Evolutionary conservation across 768 basidiomycete species (phyloP).

Genomic region (Porpolomopsis calyptriformis): DNA sequence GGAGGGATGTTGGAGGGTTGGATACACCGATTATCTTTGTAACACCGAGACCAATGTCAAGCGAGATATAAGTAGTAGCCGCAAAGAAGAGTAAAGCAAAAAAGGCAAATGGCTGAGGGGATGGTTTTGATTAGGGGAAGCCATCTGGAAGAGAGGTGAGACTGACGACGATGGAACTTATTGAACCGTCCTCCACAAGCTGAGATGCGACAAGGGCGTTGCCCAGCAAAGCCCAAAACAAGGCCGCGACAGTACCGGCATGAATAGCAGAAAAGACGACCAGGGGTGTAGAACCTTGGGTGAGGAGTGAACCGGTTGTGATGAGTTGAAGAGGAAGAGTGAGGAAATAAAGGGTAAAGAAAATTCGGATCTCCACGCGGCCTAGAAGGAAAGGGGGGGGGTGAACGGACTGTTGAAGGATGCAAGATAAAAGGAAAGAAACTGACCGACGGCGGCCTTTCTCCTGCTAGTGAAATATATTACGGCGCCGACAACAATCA

Average conservation of each 20-base stretch:
- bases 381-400: constrained; percentile 25
- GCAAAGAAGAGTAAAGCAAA: constrained; percentile 52
- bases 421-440: not conserved
- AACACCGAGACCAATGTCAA: constrained; percentile 69
- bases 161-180: constrained; percentile 56
- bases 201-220: constrained; percentile 80
- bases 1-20: constrained; percentile 42
- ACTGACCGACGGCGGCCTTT: constrained; percentile 81
- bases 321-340: constrained; percentile 73
- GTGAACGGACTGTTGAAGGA: not conserved
- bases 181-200: constrained; percentile 83
- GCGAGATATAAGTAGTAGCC: constrained; percentile 70
- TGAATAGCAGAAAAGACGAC: constrained; percentile 69
- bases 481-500: constrained; percentile 49
- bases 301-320: constrained; percentile 66
- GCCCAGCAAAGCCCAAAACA: constrained; percentile 72
- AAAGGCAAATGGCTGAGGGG: constrained; percentile 49
- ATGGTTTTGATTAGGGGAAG: not conserved
- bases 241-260: constrained; percentile 59
- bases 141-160: not conserved
- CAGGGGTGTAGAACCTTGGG: constrained; percentile 65
- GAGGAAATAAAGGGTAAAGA: constrained; percentile 56
- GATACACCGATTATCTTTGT: constrained; percentile 52
- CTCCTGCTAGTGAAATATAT: constrained; percentile 49
- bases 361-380: constrained; percentile 59